Evolutionary conservation across 176 grass and related monocot species (phyloP), one percentile per base, ranked within the genome.

Genomic region (Eremochloa ophiuroides): DNA sequence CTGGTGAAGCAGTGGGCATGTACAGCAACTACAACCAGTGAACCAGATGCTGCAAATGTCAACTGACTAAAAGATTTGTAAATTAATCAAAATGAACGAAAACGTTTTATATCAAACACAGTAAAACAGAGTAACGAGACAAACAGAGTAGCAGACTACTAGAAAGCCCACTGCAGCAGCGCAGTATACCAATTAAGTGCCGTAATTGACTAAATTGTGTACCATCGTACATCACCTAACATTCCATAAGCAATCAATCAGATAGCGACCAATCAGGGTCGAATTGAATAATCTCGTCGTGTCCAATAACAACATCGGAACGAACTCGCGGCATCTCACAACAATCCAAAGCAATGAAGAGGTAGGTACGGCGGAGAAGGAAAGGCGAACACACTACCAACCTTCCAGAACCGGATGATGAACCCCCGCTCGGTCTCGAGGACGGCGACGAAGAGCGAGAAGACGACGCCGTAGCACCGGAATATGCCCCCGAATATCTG

Each of bases 401-500:
- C 94, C 87, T 76, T 91, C 33, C 56, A 93, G 71, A 91, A 87
- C 30, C 88, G 91, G 35, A 90, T 83, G 48, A 95, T 78, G 74
- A 90, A 93, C 59, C 84, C 78, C 96, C 96, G 95, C 75, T 98
- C 93, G 1, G 96, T 98, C 90, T 98, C 96, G 17, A 88, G 82
- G 28, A 91, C 86, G 34, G 62, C 86, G 8, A 95, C 90, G 41
- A 98, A 91, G 7, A 98, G 87, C 35, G 90, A 74, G 75, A 98
- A 86, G 23, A 91, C 48, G 43, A 93, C 90, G 18, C 88, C 96
- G 78, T 98, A 95, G 83, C 96, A 98, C 18, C 96, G 86, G 69
- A 98, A 95, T 44, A 98, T 86, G 8, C 93, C 93, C 25, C 93
- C 96, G 68, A 95, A 93, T 62, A 98, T 95, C 96, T 98, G 80